These are phyloP conservation scores for Hirschfeldia incana DNA, from an alignment of 345 rosid genomes.

Conservation along the genomic window DNA sequence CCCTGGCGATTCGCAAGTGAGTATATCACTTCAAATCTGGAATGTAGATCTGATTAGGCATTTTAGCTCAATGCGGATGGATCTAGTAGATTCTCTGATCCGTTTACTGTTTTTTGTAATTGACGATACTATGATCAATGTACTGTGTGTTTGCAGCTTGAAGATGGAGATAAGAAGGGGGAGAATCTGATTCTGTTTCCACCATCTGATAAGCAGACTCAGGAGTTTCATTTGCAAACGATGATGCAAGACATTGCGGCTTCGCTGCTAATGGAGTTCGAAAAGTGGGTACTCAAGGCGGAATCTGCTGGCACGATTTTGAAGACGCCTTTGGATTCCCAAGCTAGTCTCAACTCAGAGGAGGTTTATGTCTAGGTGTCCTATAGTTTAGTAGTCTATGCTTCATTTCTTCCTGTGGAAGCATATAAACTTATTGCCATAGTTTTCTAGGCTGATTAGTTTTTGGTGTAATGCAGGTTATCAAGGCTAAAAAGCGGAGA, in stretches of 20 bases:
- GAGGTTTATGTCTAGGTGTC: slow-evolving; percentile 99
- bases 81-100: too few species aligned
- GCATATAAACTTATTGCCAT: slow-evolving; percentile 1
- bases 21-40: slow-evolving; percentile 5
- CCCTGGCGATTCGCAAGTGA: slow-evolving; percentile 83
- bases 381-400: slow-evolving; percentile 49
- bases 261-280: slow-evolving; percentile 92
- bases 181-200: slow-evolving; percentile 78
- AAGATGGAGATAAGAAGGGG: slow-evolving; percentile 66
- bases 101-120: background rate
- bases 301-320: slow-evolving; percentile 92
- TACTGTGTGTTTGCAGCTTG: slow-evolving; percentile 59
- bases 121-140: slow-evolving; percentile 19
- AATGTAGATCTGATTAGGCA: background rate
- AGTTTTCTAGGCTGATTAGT: slow-evolving; percentile 32
- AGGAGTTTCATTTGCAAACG: slow-evolving; percentile 88
- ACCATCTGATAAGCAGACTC: slow-evolving; percentile 80
- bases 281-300: slow-evolving; percentile 88
- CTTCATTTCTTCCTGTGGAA: slow-evolving; percentile 36
- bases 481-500: slow-evolving; percentile 94
- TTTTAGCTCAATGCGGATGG: background rate
- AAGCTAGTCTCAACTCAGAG: slow-evolving; percentile 98
- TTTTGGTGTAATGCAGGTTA: slow-evolving; percentile 60
- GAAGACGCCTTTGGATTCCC: slow-evolving; percentile 99
- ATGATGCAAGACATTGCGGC: slow-evolving; percentile 98